Percentiles rank a stretch among this genome's conserved stretches.
phyloP scores from a whole-genome alignment of 352 stramenopile genomes.

The Aphanomyces stellatus region DNA sequence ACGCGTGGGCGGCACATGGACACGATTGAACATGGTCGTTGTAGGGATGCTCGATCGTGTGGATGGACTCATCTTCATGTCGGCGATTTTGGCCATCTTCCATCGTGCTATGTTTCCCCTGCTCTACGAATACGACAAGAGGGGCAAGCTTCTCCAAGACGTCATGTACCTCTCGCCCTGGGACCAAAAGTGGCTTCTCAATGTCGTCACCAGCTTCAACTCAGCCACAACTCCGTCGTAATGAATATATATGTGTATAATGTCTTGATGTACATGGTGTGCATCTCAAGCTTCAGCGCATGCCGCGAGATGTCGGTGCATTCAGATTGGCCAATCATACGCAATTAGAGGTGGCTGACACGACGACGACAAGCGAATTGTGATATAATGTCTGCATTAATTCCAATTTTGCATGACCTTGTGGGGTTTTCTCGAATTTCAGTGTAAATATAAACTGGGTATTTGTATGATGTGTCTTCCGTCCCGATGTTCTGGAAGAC shows the following conservation, averaged over 20 bases:
- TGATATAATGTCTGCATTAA: no score
- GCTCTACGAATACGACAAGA: background rate
- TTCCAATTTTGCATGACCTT: no score
- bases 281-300: background rate
- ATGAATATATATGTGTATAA: background rate
- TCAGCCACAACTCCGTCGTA: background rate
- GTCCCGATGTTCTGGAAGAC: background rate
- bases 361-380: no score
- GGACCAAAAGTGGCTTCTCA: background rate
- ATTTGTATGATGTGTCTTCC: background rate
- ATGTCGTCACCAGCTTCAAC: background rate
- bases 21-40: background rate
- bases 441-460: background rate
- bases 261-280: background rate
- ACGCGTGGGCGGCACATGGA: background rate
- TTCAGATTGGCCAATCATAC: no score
- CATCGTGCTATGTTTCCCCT: background rate
- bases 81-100: constrained; percentile 35
- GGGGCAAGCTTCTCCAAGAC: background rate
- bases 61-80: constrained; percentile 91
- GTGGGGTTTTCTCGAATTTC: no score
- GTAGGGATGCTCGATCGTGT: constrained; percentile 86
- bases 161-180: background rate
- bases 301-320: background rate
- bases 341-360: no score